Base-by-base conservation (phyloP, 139 green algal genomes). In the Ulvella scutata region DNA sequence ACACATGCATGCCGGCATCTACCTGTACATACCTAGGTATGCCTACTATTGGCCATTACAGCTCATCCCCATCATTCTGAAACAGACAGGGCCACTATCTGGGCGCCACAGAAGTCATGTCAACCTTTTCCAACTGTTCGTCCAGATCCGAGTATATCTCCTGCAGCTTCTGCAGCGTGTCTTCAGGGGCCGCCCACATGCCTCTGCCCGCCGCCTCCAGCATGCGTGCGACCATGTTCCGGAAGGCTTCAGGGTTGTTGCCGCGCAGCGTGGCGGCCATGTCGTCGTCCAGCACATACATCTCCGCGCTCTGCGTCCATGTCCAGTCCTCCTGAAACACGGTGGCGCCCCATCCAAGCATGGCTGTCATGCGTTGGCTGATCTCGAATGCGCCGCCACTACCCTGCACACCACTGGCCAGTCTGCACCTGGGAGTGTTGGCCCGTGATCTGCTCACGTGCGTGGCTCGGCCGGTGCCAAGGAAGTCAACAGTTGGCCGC, bases 331-430 rank as follows among this genome's bases (percentile, higher is more conserved):
- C 94, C 20, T 43, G 73, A 79, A 98, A 99, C 0, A 84, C 74
- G 1, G 94, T 98, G 31, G 89, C 94, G 0, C 93, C 92, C 95
- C 94, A 99, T 0, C 94, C 94, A 40, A 97, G 75, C 84, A 96
- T 88, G 13, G 92, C 92, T 9, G 92, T 97, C 93, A 98, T 97
- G 73, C 85, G 79, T 34, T 81, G 80, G 78, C 81, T 91, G 84
- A 96, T 94, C 85, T 99, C 94, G 83, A 92, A 99, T 3, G 94
- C 94, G 38, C 94, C 92, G 31, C 94, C 94, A 9, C 86, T 94
- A 73, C 94, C 94, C 79, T 96, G 88, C 1, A 79, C 40, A 59
- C 40, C 13, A 26, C 40, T 17, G 40, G 40, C 13, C 13, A 17
- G 40, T n/a, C n/a, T n/a, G n/a, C n/a, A n/a, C n/a, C n/a, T 13